Conservation (phyloP, 768 basidiomycete genomes). For the Trametopsis cervina region DNA sequence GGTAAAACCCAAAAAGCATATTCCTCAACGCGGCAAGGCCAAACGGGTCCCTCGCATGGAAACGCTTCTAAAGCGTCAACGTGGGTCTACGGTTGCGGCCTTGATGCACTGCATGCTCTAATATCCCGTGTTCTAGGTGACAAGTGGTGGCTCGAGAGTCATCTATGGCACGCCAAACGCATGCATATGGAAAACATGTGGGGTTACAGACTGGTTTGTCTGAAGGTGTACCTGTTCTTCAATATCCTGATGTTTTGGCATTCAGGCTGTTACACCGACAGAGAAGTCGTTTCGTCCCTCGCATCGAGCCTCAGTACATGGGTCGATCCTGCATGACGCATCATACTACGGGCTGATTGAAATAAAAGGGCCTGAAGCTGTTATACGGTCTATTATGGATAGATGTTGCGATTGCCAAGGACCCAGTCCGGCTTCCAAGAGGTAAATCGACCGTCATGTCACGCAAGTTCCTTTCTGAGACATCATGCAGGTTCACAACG, state of each 20-base stretch:
- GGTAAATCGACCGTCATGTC: conserved; percentile 31
- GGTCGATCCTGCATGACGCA: conserved; percentile 83
- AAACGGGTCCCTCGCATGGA: conserved; percentile 54
- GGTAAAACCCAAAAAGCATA: conserved; percentile 35
- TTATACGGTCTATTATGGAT: conserved; percentile 46
- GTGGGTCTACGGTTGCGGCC: no score
- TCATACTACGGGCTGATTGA: conserved; percentile 79
- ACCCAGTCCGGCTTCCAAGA: conserved; percentile 48
- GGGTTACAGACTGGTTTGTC: conserved; percentile 75
- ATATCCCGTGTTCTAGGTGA: conserved; percentile 41
- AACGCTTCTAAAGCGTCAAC: conserved; percentile 62
- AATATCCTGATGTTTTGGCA: not conserved
- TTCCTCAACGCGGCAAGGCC: conserved; percentile 59
- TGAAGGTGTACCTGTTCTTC: not conserved
- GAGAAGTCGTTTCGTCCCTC: conserved; percentile 91
- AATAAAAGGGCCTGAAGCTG: conserved; percentile 53
- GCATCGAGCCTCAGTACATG: conserved; percentile 80
- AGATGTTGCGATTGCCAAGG: conserved; percentile 60
- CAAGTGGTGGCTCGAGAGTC: conserved; percentile 93
- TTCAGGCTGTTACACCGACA: conserved; percentile 75
- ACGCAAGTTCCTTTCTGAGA: conserved; percentile 3
- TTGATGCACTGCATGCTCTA: no score
- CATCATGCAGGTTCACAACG: conserved; percentile 42
- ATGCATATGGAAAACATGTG: conserved; percentile 93
- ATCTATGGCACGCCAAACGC: conserved; percentile 95